A percentile compares a stretch with the other conserved stretches of the same genome.
These are phyloP conservation scores for Quercus wislizeni DNA, from an alignment of 306 rosid species.

Conservation along the genomic window DNA sequence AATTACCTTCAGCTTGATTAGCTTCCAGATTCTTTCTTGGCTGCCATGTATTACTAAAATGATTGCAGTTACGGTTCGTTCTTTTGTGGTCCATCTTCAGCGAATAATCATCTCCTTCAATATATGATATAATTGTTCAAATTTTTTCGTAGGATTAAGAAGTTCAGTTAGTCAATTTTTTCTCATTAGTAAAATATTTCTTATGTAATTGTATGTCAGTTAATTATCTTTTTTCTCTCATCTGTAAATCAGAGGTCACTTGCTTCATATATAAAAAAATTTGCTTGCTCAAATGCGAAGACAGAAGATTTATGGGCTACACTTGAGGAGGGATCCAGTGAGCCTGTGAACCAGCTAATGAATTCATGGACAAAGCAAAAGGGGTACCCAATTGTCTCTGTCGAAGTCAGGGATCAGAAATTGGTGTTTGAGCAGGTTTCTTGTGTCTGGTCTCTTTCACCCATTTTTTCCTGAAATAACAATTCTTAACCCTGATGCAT, in stretches of 20 bases:
- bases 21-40: not conserved
- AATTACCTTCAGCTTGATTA: not conserved
- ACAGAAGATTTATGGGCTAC: constrained; percentile 94
- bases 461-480: not conserved
- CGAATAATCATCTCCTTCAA: not conserved
- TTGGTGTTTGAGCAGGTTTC: constrained; percentile 86
- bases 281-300: constrained; percentile 76
- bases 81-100: not conserved
- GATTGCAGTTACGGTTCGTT: not conserved
- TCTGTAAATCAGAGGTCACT: constrained; percentile 64
- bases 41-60: not conserved
- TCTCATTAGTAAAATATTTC: not conserved
- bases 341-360: constrained; percentile 86
- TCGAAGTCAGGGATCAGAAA: constrained; percentile 52
- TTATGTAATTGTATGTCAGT: not conserved
- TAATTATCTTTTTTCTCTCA: not conserved
- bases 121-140: not conserved
- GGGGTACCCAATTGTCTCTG: constrained; percentile 86
- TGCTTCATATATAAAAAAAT: constrained; percentile 77
- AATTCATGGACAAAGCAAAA: constrained; percentile 90
- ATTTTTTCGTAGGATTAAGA: not conserved
- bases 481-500: not conserved
- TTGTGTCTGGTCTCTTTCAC: constrained; percentile 19
- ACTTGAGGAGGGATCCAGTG: constrained; percentile 90
- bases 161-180: not conserved